A percentile compares a stretch with the other conserved stretches of the same genome.
phyloP scores from a whole-genome alignment of 164 flowering plant species.

The Liquidambar formosana region DNA sequence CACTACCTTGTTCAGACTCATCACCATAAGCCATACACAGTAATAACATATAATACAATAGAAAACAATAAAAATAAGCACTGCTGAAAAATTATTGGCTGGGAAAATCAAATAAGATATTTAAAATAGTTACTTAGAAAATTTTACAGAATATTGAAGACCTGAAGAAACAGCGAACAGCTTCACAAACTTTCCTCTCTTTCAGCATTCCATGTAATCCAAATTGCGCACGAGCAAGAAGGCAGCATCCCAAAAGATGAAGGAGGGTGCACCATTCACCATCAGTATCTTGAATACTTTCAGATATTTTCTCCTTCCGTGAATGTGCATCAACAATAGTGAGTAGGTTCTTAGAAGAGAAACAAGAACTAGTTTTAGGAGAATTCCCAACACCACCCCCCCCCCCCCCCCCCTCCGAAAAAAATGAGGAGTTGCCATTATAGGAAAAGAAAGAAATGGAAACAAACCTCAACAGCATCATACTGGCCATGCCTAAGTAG shows the following conservation, averaged over 20 bases:
- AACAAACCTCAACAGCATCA: slow-evolving; percentile 79
- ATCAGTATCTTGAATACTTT: slow-evolving; percentile 53
- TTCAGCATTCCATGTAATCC: slow-evolving; percentile 47
- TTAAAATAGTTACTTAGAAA: background rate
- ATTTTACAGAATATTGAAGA: slow-evolving; percentile 21
- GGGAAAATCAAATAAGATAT: too few relatives aligned
- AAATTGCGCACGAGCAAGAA: slow-evolving; percentile 71
- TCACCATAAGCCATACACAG: too few relatives aligned
- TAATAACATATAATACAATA: too few relatives aligned
- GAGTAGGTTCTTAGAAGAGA: slow-evolving; percentile 48
- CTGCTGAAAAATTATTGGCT: too few relatives aligned
- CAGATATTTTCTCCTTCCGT: slow-evolving; percentile 58
- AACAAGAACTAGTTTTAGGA: slow-evolving; percentile 7
- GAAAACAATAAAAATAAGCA: too few relatives aligned
- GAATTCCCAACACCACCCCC: background rate
- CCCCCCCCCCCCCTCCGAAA: too few relatives aligned
- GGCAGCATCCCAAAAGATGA: slow-evolving; percentile 90
- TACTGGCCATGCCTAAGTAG: slow-evolving; percentile 78
- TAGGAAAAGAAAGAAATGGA: slow-evolving; percentile 1
- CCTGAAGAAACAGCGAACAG: slow-evolving; percentile 94
- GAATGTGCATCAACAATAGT: slow-evolving; percentile 57
- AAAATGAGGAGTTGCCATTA: background rate
- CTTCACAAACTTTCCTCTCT: slow-evolving; percentile 71
- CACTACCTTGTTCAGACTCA: too few relatives aligned
- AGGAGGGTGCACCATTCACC: slow-evolving; percentile 62